Base-by-base conservation (phyloP, 148 eudicot species). In the Rhododendron henanense region DNA sequence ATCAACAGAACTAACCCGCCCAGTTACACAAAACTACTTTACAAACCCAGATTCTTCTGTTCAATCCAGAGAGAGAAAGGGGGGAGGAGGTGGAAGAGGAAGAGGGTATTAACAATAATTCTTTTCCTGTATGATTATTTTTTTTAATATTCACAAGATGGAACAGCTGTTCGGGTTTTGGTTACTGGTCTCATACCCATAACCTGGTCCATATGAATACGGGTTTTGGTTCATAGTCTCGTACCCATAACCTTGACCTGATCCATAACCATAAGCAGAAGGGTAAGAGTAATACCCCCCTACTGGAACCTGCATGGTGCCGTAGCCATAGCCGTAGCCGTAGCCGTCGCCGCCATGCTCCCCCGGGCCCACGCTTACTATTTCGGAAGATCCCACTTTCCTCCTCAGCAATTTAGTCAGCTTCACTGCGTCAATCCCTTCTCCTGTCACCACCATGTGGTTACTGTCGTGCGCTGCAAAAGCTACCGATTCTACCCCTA, bases 401-500 rank as follows among this genome's bases (percentile, higher is more conserved):
- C 80, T 86, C 84, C 86, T 88, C 13, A 88, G 57, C 78, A n/a
- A 45, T 15, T 9, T 84, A 0, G 85, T 84, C 31, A 65, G 14
- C 31, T 25, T 10, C 13, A n/a, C 73, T 0, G 73, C 14, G 5
- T 65, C 73, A n/a, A 65, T 65, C 15, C 73, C 73, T 23, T 65
- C 14, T 65, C 1, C 79, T 8, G 9, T 76, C 79, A 76, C 47
- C 25, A 35, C 79, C 1, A 76, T 65, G 13, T 65, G 33, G 73
- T n/a, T 39, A 39, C 84, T 85, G 13, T 44, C 84, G 1, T 82
- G 81, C 37, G 84, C 90, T 0, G 33, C 19, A 33, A 89, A 53
- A 61, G 89, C 77, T n/a, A 80, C 86, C 3, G 89, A 82, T 35
- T 51, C 81, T 9, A 89, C 87, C 25, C 91, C 90, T 87, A 14